These are phyloP conservation scores for Alternaria longipes DNA, from an alignment of 2,329 filamentous ascomycete genomes.

Conservation along the genomic window DNA sequence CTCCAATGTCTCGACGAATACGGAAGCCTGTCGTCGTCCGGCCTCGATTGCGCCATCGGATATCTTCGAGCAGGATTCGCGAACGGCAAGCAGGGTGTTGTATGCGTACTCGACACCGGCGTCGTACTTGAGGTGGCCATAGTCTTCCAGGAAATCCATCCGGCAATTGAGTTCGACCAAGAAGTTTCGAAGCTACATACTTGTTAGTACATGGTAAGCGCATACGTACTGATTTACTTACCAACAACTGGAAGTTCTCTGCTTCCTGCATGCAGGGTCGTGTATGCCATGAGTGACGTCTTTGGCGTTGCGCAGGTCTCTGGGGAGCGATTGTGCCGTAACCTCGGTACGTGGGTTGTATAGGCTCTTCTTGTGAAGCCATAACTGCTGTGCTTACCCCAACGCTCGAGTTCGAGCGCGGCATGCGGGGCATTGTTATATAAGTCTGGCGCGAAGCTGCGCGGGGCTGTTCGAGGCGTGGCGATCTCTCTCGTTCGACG, in stretches of 20 bases:
- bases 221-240: constrained; percentile 23
- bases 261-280: constrained; percentile 56
- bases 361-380: constrained; percentile 56
- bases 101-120: constrained; percentile 85
- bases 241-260: constrained; percentile 59
- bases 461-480: constrained; percentile 35
- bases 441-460: constrained; percentile 22
- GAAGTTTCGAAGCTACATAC: constrained; percentile 74
- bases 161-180: constrained; percentile 86
- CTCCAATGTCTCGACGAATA: constrained; percentile 94
- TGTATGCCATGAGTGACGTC: constrained; percentile 59
- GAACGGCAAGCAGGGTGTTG: constrained; percentile 83
- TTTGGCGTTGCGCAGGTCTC: constrained; percentile 42
- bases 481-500: constrained; percentile 20
- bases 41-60: constrained; percentile 90
- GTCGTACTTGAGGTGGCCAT: constrained; percentile 84
- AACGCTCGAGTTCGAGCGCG: constrained; percentile 30
- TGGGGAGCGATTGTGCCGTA: constrained; percentile 47
- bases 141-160: constrained; percentile 87
- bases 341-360: constrained; percentile 43
- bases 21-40: constrained; percentile 80
- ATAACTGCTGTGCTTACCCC: constrained; percentile 47
- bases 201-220: constrained; percentile 27
- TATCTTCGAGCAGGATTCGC: constrained; percentile 86
- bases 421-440: constrained; percentile 37